Base-by-base conservation (phyloP, 371 early-diverging fungal species). In the Haplosporangium sp. region DNA sequence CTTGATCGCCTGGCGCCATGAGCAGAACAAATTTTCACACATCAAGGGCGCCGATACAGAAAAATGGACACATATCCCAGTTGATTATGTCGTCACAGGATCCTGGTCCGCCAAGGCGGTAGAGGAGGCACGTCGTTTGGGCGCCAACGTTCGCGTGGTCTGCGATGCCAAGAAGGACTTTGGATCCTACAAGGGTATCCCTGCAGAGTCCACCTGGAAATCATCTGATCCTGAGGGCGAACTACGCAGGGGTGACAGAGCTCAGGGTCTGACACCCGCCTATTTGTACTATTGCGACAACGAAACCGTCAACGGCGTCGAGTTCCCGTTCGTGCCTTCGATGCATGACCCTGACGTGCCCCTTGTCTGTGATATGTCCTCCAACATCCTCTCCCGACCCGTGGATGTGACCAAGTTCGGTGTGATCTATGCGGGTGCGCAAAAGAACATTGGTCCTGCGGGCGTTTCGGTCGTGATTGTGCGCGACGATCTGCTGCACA, bases 231-330 rank as follows among this genome's bases (percentile, higher is more conserved):
- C 92, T 18, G 68, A 74, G 13, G 83, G 90, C 13, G 64, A 77
- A 7, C 5, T 57, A 18, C 69, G 74, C n/a, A 55, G 45, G 80
- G 88, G 61, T 82, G 77, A 67, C 13, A 40, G 23, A 2, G 47
- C 41, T 13, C n/a, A 59, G 0, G 40, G 40, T 11, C n/a, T 54
- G 10, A 60, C 59, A 42, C 79, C 94, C 3, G 93, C 95, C n/a
- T 99, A 92, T 73, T 89, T 96, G 13, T 98, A 96, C 77, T 97
- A 96, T 77, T 97, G 97, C 82, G 96, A 94, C 81, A 99, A 99
- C 77, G 99, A 99, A 80, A 99, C 99, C 7, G 93, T 99, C 23
- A 93, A 98, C 75, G 99, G 99, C 38, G 94, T 99, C 41, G 97
- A 98, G 82, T 91, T 94, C 54, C 85, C 84, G 13, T 71, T 70